Evolutionary conservation across 2,329 filamentous ascomycete species (phyloP).

Genomic region (Trichothecium sympodiale): DNA sequence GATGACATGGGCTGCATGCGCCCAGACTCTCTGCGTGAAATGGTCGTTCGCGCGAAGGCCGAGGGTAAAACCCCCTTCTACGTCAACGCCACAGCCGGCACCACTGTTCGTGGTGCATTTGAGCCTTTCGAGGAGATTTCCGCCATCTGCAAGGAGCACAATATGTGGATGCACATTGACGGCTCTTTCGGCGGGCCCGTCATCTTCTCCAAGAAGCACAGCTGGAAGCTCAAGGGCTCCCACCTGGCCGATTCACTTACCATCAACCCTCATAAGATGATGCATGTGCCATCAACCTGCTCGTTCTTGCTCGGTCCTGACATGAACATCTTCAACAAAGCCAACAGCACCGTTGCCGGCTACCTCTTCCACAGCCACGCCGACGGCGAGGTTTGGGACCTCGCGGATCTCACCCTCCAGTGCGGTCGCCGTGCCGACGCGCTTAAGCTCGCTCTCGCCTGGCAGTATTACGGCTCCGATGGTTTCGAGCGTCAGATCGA

Average conservation of each 20-base stretch:
- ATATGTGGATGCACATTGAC: conserved; percentile 88
- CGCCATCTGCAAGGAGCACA: conserved; percentile 56
- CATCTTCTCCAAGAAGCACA: conserved; percentile 59
- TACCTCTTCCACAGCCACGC: conserved; percentile 73
- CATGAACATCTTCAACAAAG: conserved; percentile 63
- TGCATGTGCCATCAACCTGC: conserved; percentile 82
- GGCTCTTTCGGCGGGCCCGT: conserved; percentile 83
- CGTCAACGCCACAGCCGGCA: conserved; percentile 91
- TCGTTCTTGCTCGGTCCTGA: conserved; percentile 78
- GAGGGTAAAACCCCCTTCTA: conserved; percentile 78
- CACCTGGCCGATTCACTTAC: conserved; percentile 72
- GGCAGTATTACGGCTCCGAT: conserved; percentile 74
- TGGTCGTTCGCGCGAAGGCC: conserved; percentile 48
- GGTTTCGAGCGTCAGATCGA: conserved; percentile 66
- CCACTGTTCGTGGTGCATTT: conserved; percentile 83
- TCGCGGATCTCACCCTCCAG: conserved; percentile 87
- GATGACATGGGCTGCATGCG: conserved; percentile 65
- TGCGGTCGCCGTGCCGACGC: conserved; percentile 80
- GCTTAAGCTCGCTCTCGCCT: conserved; percentile 77
- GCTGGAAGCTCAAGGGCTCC: conserved; percentile 54
- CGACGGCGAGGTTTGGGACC: conserved; percentile 62
- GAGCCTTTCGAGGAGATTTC: conserved; percentile 67
- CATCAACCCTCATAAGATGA: conserved; percentile 95
- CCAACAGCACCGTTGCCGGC: conserved; percentile 77
- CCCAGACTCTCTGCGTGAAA: conserved; percentile 48